Evolutionary conservation across 2,329 filamentous ascomycete genomes (phyloP).

Genomic region (Fusarium sp.): DNA sequence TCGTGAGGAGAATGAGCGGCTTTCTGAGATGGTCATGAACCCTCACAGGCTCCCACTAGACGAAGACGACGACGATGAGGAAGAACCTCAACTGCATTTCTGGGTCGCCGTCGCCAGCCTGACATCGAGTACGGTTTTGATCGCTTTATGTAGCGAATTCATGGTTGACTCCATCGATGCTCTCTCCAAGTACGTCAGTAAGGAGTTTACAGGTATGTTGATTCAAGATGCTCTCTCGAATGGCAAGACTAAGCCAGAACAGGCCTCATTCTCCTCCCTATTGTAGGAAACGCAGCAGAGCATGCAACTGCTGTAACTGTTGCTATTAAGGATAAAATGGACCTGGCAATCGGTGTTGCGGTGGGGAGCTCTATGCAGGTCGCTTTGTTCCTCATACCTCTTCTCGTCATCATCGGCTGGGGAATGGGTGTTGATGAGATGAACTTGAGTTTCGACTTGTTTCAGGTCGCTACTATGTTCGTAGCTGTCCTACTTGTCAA

Average conservation of each 20-base stretch:
- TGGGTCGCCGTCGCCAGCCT: slow-evolving; percentile 81
- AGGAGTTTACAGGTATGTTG: no score
- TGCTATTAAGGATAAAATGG: slow-evolving; percentile 88
- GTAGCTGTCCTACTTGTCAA: slow-evolving; percentile 88
- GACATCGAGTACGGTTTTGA: slow-evolving; percentile 79
- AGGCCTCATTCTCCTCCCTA: slow-evolving; percentile 71
- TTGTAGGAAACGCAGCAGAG: slow-evolving; percentile 87
- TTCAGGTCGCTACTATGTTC: slow-evolving; percentile 89
- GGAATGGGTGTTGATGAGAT: slow-evolving; percentile 79
- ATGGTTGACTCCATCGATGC: slow-evolving; percentile 78
- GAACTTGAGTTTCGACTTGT: slow-evolving; percentile 88
- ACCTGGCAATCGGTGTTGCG: slow-evolving; percentile 84
- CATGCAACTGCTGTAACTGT: slow-evolving; percentile 86
- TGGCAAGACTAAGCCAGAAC: no score
- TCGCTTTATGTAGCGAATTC: slow-evolving; percentile 86
- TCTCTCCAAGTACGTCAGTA: no score
- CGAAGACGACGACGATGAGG: slow-evolving; percentile 74
- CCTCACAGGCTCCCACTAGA: slow-evolving; percentile 54
- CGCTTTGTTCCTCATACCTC: slow-evolving; percentile 81
- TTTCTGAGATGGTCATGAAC: slow-evolving; percentile 62
- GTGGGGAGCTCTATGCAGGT: slow-evolving; percentile 88
- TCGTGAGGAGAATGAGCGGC: slow-evolving; percentile 59
- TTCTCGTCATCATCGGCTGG: slow-evolving; percentile 85
- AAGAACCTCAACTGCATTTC: slow-evolving; percentile 82
- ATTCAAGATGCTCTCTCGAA: no score